Base-by-base conservation (phyloP, 805 yeast genomes). In the Candida sphagnicola region DNA sequence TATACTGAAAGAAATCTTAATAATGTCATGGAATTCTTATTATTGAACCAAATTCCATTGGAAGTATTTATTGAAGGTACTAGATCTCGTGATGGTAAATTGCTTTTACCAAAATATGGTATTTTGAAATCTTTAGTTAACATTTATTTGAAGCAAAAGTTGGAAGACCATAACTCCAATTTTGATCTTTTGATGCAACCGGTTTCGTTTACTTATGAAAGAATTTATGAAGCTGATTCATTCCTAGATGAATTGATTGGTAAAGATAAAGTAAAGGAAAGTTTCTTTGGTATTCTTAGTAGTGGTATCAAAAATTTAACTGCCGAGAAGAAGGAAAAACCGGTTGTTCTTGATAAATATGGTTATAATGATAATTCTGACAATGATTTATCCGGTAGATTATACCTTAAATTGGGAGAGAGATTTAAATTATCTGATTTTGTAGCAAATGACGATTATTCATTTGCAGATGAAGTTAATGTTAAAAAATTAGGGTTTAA, bases 11-110 rank as follows among this genome's bases (percentile, higher is more conserved):
- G 60, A 53, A 75, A 62, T 56, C 73, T 55, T 60, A 67, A 59
- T 50, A 73, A 58, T 28, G 67, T 72, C 39, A 61, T 78, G 33
- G 77, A 76, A 46, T 74, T 73, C 24, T 46, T 75, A 6, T 63
- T 78, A 19, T 41, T 62, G 16, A 64, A 73, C 42, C 77, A 79
- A 35, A 57, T 70, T 39, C 71, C 71, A 45, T 61, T 78, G 44
- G 83, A 79, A 50, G 77, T 80, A 42, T 78, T 78, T 47, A 74
- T 78, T 36, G 85, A 78, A 53, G 85, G 85, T n/a, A 76, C 82
- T 1, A 67, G 85, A 28, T 77, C 83, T 2, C 64, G 85, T 42
- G 78, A 79, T 44, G 85, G 85, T n/a, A 79, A 79, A 49, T 59
- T 78, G 24, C 62, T 79, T 16, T 64, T 78, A 18, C 85, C 85